Evolutionary conservation across 441 rosid species (phyloP).

Genomic region (Kokia cookei): DNA sequence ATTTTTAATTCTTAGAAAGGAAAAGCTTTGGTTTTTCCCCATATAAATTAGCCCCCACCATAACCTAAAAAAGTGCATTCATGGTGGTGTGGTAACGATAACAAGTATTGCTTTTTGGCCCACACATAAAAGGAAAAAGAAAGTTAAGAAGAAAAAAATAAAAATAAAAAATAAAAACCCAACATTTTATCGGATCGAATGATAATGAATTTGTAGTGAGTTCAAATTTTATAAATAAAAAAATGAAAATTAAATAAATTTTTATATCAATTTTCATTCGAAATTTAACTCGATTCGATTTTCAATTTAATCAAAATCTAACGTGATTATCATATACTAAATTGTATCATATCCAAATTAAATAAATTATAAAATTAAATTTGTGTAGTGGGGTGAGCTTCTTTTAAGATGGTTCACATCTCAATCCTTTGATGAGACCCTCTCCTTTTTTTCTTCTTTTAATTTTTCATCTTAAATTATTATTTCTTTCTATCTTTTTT

Average conservation of each 20-base stretch:
- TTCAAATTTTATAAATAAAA: too few species aligned
- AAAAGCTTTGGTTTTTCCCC: slow-evolving; percentile 13
- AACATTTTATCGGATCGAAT: too few species aligned
- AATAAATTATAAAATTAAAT: not conserved
- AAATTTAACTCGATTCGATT: accelerated
- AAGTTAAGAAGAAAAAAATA: not conserved
- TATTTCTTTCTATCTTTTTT: not conserved
- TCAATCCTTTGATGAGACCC: slow-evolving; percentile 52
- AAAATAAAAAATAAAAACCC: not conserved
- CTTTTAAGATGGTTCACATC: slow-evolving; percentile 58
- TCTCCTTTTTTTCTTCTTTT: not conserved
- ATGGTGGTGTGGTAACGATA: slow-evolving; percentile 14
- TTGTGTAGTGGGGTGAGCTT: slow-evolving; percentile 52
- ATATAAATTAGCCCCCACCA: slow-evolving; percentile 23
- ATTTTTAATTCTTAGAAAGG: slow-evolving; percentile 15
- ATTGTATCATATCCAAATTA: accelerated
- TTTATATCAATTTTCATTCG: accelerated
- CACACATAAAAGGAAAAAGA: not conserved
- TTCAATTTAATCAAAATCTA: too few species aligned
- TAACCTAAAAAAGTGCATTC: slow-evolving; percentile 14
- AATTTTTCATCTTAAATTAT: too few species aligned
- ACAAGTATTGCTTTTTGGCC: slow-evolving; percentile 22
- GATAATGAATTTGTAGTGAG: too few species aligned
- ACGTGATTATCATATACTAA: accelerated
- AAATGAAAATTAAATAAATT: accelerated